phyloP scores from a whole-genome alignment of 2,329 filamentous ascomycete genomes.

The Hyphodiscus sp. region DNA sequence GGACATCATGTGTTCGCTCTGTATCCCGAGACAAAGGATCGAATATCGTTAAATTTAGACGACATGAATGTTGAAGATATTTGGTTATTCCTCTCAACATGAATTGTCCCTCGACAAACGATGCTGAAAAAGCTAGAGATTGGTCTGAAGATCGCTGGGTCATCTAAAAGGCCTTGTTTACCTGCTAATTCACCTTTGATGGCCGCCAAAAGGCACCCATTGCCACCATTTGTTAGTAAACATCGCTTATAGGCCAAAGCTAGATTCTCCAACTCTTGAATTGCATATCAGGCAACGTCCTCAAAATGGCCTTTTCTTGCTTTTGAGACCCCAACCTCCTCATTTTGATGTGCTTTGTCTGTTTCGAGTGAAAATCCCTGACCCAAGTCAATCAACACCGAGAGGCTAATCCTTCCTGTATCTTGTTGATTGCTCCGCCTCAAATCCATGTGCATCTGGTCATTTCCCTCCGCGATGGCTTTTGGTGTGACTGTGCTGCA shows the following conservation, averaged over 20 bases:
- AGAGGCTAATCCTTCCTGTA: background rate
- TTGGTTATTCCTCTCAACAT: background rate
- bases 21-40: background rate
- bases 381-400: slow-evolving; percentile 12
- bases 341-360: background rate
- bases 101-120: background rate
- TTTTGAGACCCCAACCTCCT: slow-evolving; percentile 12
- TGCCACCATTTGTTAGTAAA: slow-evolving; percentile 16
- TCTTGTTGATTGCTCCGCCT: slow-evolving; percentile 8
- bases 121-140: background rate
- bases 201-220: slow-evolving; percentile 3
- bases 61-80: background rate
- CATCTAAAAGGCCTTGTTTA: slow-evolving; percentile 26
- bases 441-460: slow-evolving; percentile 11
- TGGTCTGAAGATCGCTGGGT: slow-evolving; percentile 7
- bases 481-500: slow-evolving; percentile 18
- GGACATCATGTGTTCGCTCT: background rate
- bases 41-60: background rate
- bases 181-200: slow-evolving; percentile 11
- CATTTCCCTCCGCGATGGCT: slow-evolving; percentile 3
- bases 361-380: slow-evolving; percentile 9
- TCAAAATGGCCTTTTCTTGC: background rate
- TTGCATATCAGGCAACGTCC: slow-evolving; percentile 16
- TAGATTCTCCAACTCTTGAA: slow-evolving; percentile 16
- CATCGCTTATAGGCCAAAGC: slow-evolving; percentile 18